Evolutionary conservation across 345 rosid species (phyloP), one percentile per base, ranked within the genome.

Genomic region (Streptanthus diversifolius): DNA sequence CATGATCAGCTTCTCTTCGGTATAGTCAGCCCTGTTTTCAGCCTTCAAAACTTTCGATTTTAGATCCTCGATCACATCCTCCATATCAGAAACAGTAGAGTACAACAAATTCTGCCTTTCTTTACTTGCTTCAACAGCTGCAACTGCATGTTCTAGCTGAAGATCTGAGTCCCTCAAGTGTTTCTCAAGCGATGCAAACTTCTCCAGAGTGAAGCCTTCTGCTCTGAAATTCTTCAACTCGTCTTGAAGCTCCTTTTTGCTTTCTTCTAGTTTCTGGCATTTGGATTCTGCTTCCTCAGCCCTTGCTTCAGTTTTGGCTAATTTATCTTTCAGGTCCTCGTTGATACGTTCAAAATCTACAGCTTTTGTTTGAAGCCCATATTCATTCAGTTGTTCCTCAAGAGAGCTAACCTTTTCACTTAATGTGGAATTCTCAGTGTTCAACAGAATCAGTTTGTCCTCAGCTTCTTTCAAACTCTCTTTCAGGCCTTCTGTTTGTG

Each of bases 51-150:
- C 93, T 82, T 87, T 91, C 52, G 70, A 79, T 75, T 90, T 91
- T 39, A 95, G 85, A 82, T 83, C 87, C 76, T 87, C 90, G 8
- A 95, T 95, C 77, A 87, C 68, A 73, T 75, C 78, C 67, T 88
- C 97, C 99, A 91, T 95, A 77, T 95, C 97, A 60, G 66, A 58
- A 68, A 95, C 87, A 10, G 95, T 83, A 66, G 87, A 70, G 71
- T 82, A 74, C 67, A 89, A 76, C 87, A 95, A 82, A 45, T 21
- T 79, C 80, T 87, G 87, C 75, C 87, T 88, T 82, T 95, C 99
- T 77, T 86, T 86, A 70, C 93, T 82, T 63, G 99, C 97, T 80
- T 91, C 97, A 9, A 81, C 76, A 67, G 90, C 88, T 44, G 93
- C 99, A 68, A 85, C 80, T 8, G 96, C 97, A 82, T 70, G 86